These are phyloP conservation scores for Trichoderma breve DNA, from an alignment of 2,329 filamentous ascomycete genomes.

Conservation along the genomic window DNA sequence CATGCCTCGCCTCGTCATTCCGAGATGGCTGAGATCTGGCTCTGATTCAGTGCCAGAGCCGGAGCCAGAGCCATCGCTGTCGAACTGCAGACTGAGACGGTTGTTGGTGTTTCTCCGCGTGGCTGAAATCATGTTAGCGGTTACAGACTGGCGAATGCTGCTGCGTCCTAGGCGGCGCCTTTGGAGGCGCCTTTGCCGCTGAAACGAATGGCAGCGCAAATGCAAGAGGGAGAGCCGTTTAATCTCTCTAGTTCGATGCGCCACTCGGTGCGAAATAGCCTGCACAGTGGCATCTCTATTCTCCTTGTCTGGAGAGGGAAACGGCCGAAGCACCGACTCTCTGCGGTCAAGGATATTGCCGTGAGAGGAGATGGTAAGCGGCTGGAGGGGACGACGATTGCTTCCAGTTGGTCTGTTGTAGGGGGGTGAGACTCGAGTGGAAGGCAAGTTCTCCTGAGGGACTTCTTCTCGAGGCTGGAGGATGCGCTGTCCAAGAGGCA, in stretches of 20 bases:
- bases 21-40: conserved; percentile 39
- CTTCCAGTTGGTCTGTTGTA: conserved; percentile 10
- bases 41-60: conserved; percentile 40
- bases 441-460: conserved; percentile 10
- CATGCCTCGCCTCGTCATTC: conserved; percentile 32
- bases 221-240: conserved; percentile 20
- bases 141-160: neutral
- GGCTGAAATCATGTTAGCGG: conserved; percentile 29
- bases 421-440: neutral
- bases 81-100: conserved; percentile 38
- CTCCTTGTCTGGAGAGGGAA: conserved; percentile 31
- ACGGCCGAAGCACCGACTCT: conserved; percentile 24
- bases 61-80: conserved; percentile 37
- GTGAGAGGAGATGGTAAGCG: conserved; percentile 27
- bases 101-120: conserved; percentile 30
- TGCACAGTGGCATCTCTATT: conserved; percentile 26
- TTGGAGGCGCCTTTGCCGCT: neutral
- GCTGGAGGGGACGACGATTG: conserved; percentile 29
- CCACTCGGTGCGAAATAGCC: conserved; percentile 22
- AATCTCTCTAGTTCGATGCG: conserved; percentile 16
- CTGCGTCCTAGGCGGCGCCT: neutral
- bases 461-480: conserved; percentile 1
- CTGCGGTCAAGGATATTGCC: conserved; percentile 27
- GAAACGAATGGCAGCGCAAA: neutral
- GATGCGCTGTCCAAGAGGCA: conserved; percentile 4